Percentiles rank a stretch among this genome's conserved stretches.
phyloP scores from a whole-genome alignment of 192 early-diverging fungal genomes.

The Entomortierella lignicola region DNA sequence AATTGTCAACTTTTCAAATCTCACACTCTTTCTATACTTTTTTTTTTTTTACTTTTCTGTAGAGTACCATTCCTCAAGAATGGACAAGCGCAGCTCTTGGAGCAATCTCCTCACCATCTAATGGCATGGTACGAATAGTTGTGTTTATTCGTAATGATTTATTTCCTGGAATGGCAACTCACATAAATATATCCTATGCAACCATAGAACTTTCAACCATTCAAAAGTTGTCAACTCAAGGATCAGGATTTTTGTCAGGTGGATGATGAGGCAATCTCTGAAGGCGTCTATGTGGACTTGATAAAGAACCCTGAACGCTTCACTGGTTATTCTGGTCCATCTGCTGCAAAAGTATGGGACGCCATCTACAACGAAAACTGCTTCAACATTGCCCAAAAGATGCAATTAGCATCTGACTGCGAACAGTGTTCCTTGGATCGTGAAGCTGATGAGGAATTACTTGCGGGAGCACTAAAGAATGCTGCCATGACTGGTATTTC shows the following conservation, averaged over 20 bases:
- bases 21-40: slow-evolving; percentile 1
- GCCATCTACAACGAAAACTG: slow-evolving; percentile 97
- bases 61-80: slow-evolving; percentile 59
- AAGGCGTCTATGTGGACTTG: slow-evolving; percentile 89
- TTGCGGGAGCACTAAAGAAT: slow-evolving; percentile 56
- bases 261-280: slow-evolving; percentile 79
- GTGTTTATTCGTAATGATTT: not conserved
- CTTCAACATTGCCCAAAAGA: slow-evolving; percentile 77
- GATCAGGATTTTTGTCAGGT: slow-evolving; percentile 91
- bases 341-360: slow-evolving; percentile 88
- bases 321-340: slow-evolving; percentile 95
- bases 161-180: too few relatives aligned
- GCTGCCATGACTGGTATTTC: slow-evolving; percentile 23
- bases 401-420: slow-evolving; percentile 59
- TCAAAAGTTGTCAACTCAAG: slow-evolving; percentile 67
- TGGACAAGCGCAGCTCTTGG: slow-evolving; percentile 74
- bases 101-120: slow-evolving; percentile 74
- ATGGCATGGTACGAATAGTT: slow-evolving; percentile 55
- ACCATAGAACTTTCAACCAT: slow-evolving; percentile 66
- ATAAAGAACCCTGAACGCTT: slow-evolving; percentile 93
- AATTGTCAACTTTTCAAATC: too few relatives aligned
- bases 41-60: not conserved
- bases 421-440: slow-evolving; percentile 58
- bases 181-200: too few relatives aligned
- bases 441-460: slow-evolving; percentile 43